Percentiles rank a stretch among this genome's conserved stretches.
phyloP scores from a whole-genome alignment of 805 yeast species.

The Komagataella populi region DNA sequence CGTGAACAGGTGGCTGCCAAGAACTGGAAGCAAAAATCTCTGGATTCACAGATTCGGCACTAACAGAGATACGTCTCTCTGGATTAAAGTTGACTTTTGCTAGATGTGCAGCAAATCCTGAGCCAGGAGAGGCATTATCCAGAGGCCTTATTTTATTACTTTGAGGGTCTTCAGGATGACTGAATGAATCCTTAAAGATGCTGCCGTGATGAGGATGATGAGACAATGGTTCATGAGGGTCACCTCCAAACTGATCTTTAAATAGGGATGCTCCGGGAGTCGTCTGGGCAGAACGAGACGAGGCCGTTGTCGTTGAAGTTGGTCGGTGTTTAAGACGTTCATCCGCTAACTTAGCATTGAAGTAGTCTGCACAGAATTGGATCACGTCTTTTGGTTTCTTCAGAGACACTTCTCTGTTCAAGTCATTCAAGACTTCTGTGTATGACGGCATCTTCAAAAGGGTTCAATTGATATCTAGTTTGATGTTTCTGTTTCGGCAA shows the following conservation, averaged over 20 bases:
- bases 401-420: conserved; percentile 40
- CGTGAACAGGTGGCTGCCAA: conserved; percentile 63
- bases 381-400: conserved; percentile 54
- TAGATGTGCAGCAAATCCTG: conserved; percentile 13
- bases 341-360: conserved; percentile 44
- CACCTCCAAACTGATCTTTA: conserved; percentile 49
- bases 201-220: conserved; percentile 8
- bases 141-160: conserved; percentile 8
- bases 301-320: conserved; percentile 29
- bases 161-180: conserved; percentile 7
- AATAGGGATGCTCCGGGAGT: conserved; percentile 34
- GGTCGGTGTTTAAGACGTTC: conserved; percentile 23
- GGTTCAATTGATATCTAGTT: not conserved
- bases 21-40: conserved; percentile 49
- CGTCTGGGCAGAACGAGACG: conserved; percentile 27
- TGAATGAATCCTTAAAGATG: conserved; percentile 1
- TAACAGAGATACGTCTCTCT: conserved; percentile 77
- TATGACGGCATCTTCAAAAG: not conserved
- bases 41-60: conserved; percentile 80
- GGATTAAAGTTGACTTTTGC: conserved; percentile 47
- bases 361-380: conserved; percentile 67
- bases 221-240: conserved; percentile 18
- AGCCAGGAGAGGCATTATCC: conserved; percentile 10
- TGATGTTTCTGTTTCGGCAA: not conserved
- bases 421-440: conserved; percentile 20